Percentiles rank a stretch among this genome's conserved stretches.
Conservation (phyloP, 257 asterid genomes). For the Fraxinus quadrangulata region DNA sequence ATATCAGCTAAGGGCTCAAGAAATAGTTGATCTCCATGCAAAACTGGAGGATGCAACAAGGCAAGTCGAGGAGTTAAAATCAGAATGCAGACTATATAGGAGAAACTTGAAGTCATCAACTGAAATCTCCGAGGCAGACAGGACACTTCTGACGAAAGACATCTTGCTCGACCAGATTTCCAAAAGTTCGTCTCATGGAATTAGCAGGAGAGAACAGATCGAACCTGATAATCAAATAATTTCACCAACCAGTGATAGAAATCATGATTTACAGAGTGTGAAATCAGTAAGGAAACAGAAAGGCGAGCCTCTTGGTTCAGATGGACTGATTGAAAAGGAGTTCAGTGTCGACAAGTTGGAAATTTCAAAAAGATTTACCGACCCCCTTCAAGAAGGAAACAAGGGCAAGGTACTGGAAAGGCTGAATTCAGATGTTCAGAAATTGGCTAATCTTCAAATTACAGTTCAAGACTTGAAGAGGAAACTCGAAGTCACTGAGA, state of each 20-base stretch:
- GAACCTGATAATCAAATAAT: slow-evolving; percentile 32
- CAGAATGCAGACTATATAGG: slow-evolving; percentile 32
- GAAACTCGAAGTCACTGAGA: slow-evolving; percentile 70
- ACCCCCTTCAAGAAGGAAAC: slow-evolving; percentile 64
- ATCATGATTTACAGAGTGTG: slow-evolving; percentile 25
- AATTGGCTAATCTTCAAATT: slow-evolving; percentile 81
- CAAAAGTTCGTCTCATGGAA: slow-evolving; percentile 42
- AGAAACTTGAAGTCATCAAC: slow-evolving; percentile 30
- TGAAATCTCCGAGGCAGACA: slow-evolving; percentile 43
- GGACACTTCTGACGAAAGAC: slow-evolving; percentile 47
- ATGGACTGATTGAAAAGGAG: slow-evolving; percentile 44
- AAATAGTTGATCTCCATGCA: slow-evolving; percentile 30
- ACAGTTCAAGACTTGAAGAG: slow-evolving; percentile 78
- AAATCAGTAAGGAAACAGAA: slow-evolving; percentile 50
- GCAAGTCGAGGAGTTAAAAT: slow-evolving; percentile 45
- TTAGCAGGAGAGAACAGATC: slow-evolving; percentile 36
- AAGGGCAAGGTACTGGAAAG: slow-evolving; percentile 73
- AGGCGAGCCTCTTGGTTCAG: slow-evolving; percentile 34
- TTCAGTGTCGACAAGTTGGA: slow-evolving; percentile 62
- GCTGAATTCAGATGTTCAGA: slow-evolving; percentile 86
- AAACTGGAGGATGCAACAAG: slow-evolving; percentile 44
- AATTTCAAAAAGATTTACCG: slow-evolving; percentile 53
- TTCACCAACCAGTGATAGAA: slow-evolving; percentile 18
- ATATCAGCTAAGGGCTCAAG: slow-evolving; percentile 32
- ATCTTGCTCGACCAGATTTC: slow-evolving; percentile 59